These are phyloP conservation scores for Eucalyptus erythrocorys DNA, from an alignment of 345 rosid species.

Conservation along the genomic window DNA sequence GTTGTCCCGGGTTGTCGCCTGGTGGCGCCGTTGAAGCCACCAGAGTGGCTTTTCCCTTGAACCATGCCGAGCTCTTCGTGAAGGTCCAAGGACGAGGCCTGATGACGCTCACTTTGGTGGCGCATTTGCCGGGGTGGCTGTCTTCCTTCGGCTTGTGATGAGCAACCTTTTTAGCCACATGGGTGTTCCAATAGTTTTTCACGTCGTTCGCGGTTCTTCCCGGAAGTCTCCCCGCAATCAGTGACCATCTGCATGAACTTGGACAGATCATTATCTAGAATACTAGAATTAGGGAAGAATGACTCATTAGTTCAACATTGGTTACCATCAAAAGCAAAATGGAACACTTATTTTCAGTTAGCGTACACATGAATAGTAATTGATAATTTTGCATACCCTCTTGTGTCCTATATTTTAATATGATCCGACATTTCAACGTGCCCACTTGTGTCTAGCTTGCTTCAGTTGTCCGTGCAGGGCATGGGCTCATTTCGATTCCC, in stretches of 20 bases:
- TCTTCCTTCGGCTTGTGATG: not conserved
- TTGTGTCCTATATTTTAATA: not conserved
- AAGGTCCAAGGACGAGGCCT: not conserved
- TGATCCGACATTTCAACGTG: not conserved
- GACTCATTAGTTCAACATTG: not conserved
- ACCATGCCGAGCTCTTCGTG: not conserved
- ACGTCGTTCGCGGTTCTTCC: slow-evolving; percentile 19
- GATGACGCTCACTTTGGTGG: not conserved
- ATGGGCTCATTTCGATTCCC: not conserved
- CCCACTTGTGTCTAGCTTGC: not conserved
- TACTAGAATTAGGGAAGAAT: not conserved
- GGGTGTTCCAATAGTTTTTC: slow-evolving; percentile 14
- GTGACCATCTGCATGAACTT: slow-evolving; percentile 9
- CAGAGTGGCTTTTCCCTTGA: not conserved
- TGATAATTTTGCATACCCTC: not conserved
- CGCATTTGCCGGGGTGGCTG: not conserved
- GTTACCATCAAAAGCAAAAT: not conserved
- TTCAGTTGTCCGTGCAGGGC: not conserved
- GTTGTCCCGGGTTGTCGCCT: not conserved
- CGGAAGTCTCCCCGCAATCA: slow-evolving; percentile 17
- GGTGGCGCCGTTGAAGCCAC: not conserved
- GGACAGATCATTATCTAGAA: not conserved
- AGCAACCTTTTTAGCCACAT: not conserved
- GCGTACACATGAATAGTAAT: not conserved
- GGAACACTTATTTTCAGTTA: not conserved